Conservation (phyloP, 1,139 yeast species). For the Nadsonia starkeyi-henricii region DNA sequence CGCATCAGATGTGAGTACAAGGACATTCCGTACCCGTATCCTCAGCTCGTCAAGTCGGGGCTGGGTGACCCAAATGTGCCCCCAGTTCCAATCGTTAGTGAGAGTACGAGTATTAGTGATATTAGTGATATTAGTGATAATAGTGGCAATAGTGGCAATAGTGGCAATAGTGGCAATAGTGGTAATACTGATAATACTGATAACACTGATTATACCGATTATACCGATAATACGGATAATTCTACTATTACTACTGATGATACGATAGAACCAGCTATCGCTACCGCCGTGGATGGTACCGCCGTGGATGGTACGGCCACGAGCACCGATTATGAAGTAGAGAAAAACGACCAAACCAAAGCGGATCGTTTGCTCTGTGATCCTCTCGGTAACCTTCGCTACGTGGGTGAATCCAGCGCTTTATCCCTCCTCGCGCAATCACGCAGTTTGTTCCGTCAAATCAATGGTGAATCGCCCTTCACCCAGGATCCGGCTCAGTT, state of each 20-base stretch:
- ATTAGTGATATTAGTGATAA: too few species aligned
- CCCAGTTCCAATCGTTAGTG: background rate
- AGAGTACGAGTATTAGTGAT: too few species aligned
- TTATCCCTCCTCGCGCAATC: conserved; percentile 21
- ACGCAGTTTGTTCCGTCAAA: conserved; percentile 18
- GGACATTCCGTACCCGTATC: background rate
- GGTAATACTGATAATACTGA: too few species aligned
- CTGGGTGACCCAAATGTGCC: background rate
- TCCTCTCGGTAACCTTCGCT: conserved; percentile 19
- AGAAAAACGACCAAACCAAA: conserved; percentile 17
- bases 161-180: too few species aligned
- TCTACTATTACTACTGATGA: background rate
- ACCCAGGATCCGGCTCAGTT: conserved; percentile 25
- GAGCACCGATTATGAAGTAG: conserved; percentile 10
- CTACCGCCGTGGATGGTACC: background rate
- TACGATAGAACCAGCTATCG: background rate
- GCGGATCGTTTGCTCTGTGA: conserved; percentile 22
- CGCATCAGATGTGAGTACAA: conserved; percentile 9
- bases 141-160: background rate
- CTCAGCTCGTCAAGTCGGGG: background rate
- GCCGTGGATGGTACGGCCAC: background rate
- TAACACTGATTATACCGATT: background rate
- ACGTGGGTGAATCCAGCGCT: conserved; percentile 24
- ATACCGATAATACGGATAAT: background rate
- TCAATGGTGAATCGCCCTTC: conserved; percentile 19